These are phyloP conservation scores for Salpingoeca rosetta DNA, from an alignment of 78 protist genomes.

Conservation along the genomic window DNA sequence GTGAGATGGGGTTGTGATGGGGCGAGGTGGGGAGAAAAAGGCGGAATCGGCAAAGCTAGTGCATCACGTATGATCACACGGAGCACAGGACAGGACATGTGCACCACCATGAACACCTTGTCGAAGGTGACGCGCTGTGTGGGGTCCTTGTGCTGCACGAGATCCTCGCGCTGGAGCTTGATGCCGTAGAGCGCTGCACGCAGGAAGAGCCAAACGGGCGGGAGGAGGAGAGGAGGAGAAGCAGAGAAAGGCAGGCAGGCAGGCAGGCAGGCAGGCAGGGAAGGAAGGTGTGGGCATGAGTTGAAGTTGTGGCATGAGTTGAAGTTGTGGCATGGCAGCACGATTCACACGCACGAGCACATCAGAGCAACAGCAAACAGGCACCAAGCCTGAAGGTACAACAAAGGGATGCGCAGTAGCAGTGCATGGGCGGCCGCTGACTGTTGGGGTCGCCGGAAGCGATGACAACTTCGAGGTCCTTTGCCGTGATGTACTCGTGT, in stretches of 20 bases:
- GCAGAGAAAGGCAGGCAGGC: no score
- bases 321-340: no score
- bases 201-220: background rate
- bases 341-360: no score
- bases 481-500: constrained; percentile 48
- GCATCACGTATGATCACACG: no score
- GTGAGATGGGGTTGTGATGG: no score
- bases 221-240: no score
- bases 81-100: background rate
- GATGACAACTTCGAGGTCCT: constrained; percentile 50
- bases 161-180: background rate
- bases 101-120: background rate
- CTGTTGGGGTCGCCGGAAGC: background rate
- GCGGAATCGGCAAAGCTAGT: no score
- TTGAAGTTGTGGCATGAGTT: background rate
- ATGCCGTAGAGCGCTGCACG: constrained; percentile 1
- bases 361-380: no score
- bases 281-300: background rate
- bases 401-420: no score
- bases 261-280: background rate
- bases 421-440: no score
- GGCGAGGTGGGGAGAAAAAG: no score
- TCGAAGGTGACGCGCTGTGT: background rate
- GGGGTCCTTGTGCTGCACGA: background rate
- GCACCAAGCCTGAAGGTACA: no score